These are phyloP conservation scores for Rugonectria rugulosa DNA, from an alignment of 2,329 filamentous ascomycete species.

Conservation along the genomic window DNA sequence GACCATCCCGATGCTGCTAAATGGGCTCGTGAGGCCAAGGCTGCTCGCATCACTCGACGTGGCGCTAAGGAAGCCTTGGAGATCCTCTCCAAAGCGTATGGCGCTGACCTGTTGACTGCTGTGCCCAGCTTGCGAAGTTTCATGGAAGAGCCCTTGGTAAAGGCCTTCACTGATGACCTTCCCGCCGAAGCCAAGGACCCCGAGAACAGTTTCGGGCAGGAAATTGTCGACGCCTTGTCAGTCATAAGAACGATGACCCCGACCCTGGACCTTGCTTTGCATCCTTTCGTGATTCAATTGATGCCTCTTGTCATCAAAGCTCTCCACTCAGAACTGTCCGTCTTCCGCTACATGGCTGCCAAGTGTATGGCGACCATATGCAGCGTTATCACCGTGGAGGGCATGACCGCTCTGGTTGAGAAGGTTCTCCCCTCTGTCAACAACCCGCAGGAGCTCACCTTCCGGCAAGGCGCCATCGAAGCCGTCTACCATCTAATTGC, in stretches of 20 bases:
- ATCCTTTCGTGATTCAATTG: conserved; percentile 82
- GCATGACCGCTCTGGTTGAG: conserved; percentile 95
- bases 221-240: conserved; percentile 93
- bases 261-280: conserved; percentile 78
- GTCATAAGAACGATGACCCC: conserved; percentile 91
- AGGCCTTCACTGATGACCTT: conserved; percentile 76
- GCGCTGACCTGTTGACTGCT: conserved; percentile 76
- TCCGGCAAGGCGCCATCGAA: conserved; percentile 92
- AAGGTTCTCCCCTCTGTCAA: conserved; percentile 90
- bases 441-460: conserved; percentile 87
- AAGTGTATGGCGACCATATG: conserved; percentile 98
- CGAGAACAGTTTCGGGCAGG: conserved; percentile 81
- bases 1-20: conserved; percentile 91
- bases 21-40: conserved; percentile 88
- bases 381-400: conserved; percentile 93
- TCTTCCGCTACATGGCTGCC: conserved; percentile 94
- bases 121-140: conserved; percentile 83
- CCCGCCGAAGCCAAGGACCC: conserved; percentile 77
- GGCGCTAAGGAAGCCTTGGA: conserved; percentile 95
- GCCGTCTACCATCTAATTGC: conserved; percentile 96
- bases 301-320: conserved; percentile 88
- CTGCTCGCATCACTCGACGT: conserved; percentile 86
- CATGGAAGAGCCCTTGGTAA: conserved; percentile 81
- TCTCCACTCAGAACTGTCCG: conserved; percentile 85
- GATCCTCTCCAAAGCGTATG: conserved; percentile 83